Base-by-base conservation (phyloP, 2,329 filamentous ascomycete genomes). In the Exophiala mesophila region DNA sequence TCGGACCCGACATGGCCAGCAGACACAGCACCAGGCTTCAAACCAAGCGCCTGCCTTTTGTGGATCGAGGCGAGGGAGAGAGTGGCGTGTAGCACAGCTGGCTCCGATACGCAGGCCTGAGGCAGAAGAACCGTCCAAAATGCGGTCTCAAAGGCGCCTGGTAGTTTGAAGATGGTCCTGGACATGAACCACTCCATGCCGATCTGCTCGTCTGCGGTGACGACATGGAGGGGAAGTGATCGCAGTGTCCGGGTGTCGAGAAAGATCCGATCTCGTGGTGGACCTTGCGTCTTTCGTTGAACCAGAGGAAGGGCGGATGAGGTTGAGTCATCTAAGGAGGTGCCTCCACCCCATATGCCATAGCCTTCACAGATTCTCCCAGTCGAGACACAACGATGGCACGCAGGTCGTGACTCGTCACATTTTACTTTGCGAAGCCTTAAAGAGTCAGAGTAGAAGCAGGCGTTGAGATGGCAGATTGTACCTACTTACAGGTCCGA, bases 301-400 rank as follows among this genome's bases (percentile, higher is more conserved):
- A 28, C 8, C n/a, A 8, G 8, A 8, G 24, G 24, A 8, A 16
- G 5, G 5, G n/a, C n/a, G 7, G 23, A n/a, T n/a, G n/a, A n/a
- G n/a, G n/a, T n/a, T n/a, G n/a, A n/a, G n/a, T n/a, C n/a, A n/a
- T n/a, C n/a, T n/a, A n/a, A 26, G 12, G 23, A 26, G 23, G 23
- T 26, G 2, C 36, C 41, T 4, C 64, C 62, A 15, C 64, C 63
- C 63, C 63, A 65, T 20, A 70, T 57, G 0, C 66, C 68, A 46
- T 70, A 70, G 10, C 68, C 67, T 36, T 70, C 64, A 39, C 65
- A 68, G 6, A 53, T 47, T 3, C 64, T 61, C 4, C 63, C 61
- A 1, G 63, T 63, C 9, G 57, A 62, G 5, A 54, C 40, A 43
- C 65, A 69, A 12, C 60, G 57, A 17, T 50, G 45, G 44, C 65